Evolutionary conservation across 257 asterid genomes (phyloP), one percentile per base, ranked within the genome.

Genomic region (Penstemon eatonii): DNA sequence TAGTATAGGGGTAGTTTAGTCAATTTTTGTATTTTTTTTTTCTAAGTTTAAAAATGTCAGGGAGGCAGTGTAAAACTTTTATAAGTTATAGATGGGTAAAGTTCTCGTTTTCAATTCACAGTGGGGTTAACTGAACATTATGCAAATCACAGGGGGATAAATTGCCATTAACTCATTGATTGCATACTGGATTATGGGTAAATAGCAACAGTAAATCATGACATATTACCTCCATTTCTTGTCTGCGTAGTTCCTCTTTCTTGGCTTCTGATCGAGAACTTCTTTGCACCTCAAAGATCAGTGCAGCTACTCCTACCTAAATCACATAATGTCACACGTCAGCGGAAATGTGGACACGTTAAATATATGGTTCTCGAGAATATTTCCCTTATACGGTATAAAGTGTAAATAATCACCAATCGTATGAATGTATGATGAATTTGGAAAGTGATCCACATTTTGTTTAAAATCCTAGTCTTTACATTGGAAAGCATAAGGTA

Each of bases 251-350:
- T 75, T 87, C 99, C 85, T 93, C 97, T 82, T 93, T 90, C 76
- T 76, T 90, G 44, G 96, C 99, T 83, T 93, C 97, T 72, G 97
- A 86, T 56, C 97, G 83, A 71, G 96, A 54, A 78, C 73, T 89
- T 85, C 99, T 86, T 77, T 93, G 99, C 82, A 82, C 87, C 89
- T 93, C 99, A 82, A 93, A 88, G 54, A 69, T 71, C 71, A 90
- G 75, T 37, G 89, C 96, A 79, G 81, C 96, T 52, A 83, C 97
- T 71, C 84, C 99, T 65, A 93, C 99, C 97, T 90, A 70, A 33
- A 74, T 79, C 73, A 74, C 45, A 43, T 40, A 59, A 49, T 40
- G 61, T 25, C 33, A 25, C 0, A 25, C 2, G 33, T 25, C 33
- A 25, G 33, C 33, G 33, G 33, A 25, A 25, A 25, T 25, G 33